Base-by-base conservation (phyloP, 495 filamentous ascomycete species). In the Polyplosphaeria fusca region DNA sequence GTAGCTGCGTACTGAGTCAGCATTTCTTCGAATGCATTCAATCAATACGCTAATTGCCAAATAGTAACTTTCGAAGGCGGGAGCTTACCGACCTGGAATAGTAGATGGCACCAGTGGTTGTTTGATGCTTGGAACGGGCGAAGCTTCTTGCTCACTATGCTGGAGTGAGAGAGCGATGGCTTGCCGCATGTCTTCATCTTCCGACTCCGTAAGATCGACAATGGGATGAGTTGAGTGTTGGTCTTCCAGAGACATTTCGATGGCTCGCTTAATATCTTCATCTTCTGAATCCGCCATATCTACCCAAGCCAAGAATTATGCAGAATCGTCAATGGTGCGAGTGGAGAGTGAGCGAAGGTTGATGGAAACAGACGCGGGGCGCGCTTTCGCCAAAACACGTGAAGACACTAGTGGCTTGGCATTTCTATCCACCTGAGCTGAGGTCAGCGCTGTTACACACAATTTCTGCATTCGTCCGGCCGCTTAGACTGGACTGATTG, bases 191-290 rank as follows among this genome's bases (percentile, higher is more conserved):
- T 63, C 60, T 3, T 63, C 55, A 13, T 63, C 60, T 11, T 58
- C 39, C 5, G 7, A 7, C 9, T 42, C 39, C 19, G 39, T 11
- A 19, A 11, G 9, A 42, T 11, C 9, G 5, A 19, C 9, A 11
- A 13, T 18, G 7, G 19, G 39, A 7, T 42, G 39, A 11, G 7
- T 19, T 35, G 23, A 16, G 19, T 42, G 18, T 24, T 14, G 25
- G 35, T 49, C 46, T 38, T 56, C 39, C 3, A 61, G 51, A 42
- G 69, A 71, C 26, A 71, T 19, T n/a, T 63, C 67, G 50, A 71
- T 66, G 9, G 69, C 69, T 5, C n/a, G 32, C 38, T 65, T 55
- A 19, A 70, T 59, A 20, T 68, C 65, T 37, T 68, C 66, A 24
- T 71, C 42, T 24, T 68, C 67, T 1, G 45, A 58, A 26, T 43